Percentiles rank a stretch among this genome's conserved stretches.
These are phyloP conservation scores for Inga leiocalycina DNA, from an alignment of 306 rosid species.

Conservation along the genomic window DNA sequence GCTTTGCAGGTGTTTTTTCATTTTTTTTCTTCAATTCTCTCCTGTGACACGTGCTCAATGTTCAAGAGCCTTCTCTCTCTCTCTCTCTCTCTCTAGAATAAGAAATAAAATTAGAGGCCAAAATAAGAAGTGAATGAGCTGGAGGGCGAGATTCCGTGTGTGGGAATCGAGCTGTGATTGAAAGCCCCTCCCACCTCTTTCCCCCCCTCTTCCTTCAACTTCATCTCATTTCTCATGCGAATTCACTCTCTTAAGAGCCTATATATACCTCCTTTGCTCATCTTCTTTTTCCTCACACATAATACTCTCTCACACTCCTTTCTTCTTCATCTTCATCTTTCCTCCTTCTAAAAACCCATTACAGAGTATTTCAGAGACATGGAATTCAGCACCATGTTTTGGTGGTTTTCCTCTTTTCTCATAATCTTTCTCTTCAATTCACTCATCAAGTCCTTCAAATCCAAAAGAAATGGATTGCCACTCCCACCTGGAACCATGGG, in stretches of 20 bases:
- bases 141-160: conserved; percentile 67
- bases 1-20: not conserved
- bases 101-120: conserved; percentile 35
- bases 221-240: not conserved
- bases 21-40: not conserved
- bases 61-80: not conserved
- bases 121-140: conserved; percentile 50
- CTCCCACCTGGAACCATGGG: conserved; percentile 96
- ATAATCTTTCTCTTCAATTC: conserved; percentile 37
- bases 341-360: not conserved
- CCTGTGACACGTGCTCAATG: conserved; percentile 50
- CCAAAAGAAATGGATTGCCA: conserved; percentile 41
- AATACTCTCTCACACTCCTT: not conserved
- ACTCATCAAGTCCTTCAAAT: conserved; percentile 43
- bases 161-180: conserved; percentile 55
- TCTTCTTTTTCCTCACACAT: conserved; percentile 31
- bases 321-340: conserved; percentile 15
- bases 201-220: conserved; percentile 35
- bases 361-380: conserved; percentile 20
- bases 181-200: conserved; percentile 27
- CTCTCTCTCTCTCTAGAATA: not conserved
- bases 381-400: conserved; percentile 38
- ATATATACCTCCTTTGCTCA: conserved; percentile 41
- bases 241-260: conserved; percentile 1
- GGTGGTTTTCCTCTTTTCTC: conserved; percentile 25